Percentiles rank a stretch among this genome's conserved stretches.
These are phyloP conservation scores for Penicillium fuscoglaucum DNA, from an alignment of 2,329 filamentous ascomycete genomes.

Conservation along the genomic window DNA sequence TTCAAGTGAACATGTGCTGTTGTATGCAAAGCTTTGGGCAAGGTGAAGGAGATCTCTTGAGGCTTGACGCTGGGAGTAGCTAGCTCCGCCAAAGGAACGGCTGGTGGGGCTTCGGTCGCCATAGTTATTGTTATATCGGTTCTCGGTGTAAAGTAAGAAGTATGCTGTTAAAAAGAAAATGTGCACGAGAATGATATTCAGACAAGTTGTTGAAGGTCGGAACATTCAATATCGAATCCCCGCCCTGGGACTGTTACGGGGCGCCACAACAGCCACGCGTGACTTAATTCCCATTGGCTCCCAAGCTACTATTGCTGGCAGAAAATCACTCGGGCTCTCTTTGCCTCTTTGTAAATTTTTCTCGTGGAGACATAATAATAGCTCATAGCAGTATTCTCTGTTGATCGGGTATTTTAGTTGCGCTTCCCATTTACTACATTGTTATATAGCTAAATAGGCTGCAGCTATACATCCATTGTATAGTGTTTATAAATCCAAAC, in stretches of 20 bases:
- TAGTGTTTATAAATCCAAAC: not conserved
- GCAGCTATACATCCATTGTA: not conserved
- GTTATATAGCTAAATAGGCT: not conserved
- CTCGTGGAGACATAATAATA: not conserved
- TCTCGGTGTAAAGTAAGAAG: not conserved
- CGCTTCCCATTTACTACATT: not conserved
- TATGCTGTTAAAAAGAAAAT: not conserved
- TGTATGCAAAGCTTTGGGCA: conserved; percentile 58
- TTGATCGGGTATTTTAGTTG: not conserved
- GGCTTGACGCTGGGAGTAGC: conserved; percentile 41
- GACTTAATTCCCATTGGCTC: not conserved
- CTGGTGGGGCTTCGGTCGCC: conserved; percentile 17
- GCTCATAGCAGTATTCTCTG: not conserved
- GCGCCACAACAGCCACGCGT: not conserved
- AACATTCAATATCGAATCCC: conserved; percentile 2
- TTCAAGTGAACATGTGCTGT: conserved; percentile 61
- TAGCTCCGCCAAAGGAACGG: conserved; percentile 20
- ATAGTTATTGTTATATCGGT: not conserved
- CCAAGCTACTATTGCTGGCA: not conserved
- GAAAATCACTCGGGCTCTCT: not conserved
- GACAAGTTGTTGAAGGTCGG: not conserved
- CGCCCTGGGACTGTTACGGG: not conserved
- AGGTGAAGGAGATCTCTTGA: conserved; percentile 57
- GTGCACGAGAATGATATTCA: not conserved
- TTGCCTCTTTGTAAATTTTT: not conserved